Evolutionary conservation across 2,329 filamentous ascomycete species (phyloP).

Genomic region (Ophiostoma tasmaniense): DNA sequence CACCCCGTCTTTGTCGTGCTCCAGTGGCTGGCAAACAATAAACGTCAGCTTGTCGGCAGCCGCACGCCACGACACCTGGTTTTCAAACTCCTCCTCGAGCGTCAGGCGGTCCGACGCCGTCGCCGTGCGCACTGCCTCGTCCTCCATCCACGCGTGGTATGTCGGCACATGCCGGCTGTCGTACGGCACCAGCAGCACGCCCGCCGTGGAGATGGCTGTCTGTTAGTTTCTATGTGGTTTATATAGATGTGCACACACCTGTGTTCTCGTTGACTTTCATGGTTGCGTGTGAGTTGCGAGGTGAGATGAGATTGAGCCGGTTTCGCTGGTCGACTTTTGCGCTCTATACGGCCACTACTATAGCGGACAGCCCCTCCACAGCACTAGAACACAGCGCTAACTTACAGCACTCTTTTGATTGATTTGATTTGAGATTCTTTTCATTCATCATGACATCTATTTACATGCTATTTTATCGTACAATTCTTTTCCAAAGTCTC

Average conservation of each 20-base stretch:
- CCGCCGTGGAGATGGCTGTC: conserved; percentile 57
- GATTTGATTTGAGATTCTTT: neutral
- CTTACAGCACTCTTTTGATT: neutral
- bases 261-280: conserved; percentile 25
- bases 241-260: conserved; percentile 25
- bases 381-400: neutral
- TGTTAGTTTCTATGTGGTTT: neutral
- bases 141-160: conserved; percentile 91
- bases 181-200: conserved; percentile 75
- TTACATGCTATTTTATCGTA: conserved; percentile 3
- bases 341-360: neutral
- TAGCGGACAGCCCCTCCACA: neutral
- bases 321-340: neutral
- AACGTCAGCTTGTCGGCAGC: conserved; percentile 87
- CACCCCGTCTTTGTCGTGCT: neutral
- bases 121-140: conserved; percentile 65
- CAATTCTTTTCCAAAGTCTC: neutral
- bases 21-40: conserved; percentile 58
- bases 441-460: neutral
- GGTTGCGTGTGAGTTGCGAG: neutral
- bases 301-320: neutral
- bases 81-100: conserved; percentile 74
- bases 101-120: conserved; percentile 82
- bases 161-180: conserved; percentile 68
- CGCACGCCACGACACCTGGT: conserved; percentile 79